phyloP scores from a whole-genome alignment of 2,329 filamentous ascomycete genomes.

The Cladosporium velox region DNA sequence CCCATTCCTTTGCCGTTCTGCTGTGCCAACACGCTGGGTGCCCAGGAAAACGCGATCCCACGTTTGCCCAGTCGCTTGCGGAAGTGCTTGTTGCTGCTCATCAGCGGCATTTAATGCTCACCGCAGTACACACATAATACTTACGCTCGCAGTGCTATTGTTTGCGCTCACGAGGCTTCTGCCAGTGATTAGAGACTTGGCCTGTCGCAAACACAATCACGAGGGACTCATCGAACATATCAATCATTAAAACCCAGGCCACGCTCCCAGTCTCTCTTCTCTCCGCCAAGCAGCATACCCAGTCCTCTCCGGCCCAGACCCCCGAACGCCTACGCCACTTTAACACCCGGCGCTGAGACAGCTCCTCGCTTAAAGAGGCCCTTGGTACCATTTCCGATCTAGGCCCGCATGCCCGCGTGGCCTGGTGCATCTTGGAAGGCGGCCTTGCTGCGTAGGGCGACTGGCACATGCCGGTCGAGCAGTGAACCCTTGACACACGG shows the following conservation, averaged over 20 bases:
- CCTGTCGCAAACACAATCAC: background rate
- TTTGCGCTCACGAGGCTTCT: background rate
- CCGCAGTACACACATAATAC: background rate
- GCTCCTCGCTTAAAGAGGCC: slow-evolving; percentile 5
- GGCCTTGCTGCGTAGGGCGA: slow-evolving; percentile 13
- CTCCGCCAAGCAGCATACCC: background rate
- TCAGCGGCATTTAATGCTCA: slow-evolving; percentile 4
- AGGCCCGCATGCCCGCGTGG: slow-evolving; percentile 9
- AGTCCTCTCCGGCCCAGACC: slow-evolving; percentile 9
- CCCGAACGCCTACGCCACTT: slow-evolving; percentile 5
- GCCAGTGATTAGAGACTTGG: background rate
- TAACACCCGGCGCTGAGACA: slow-evolving; percentile 6
- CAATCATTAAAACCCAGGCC: background rate
- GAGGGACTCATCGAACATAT: background rate
- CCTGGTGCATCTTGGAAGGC: slow-evolving; percentile 11
- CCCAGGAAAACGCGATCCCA: slow-evolving; percentile 1
- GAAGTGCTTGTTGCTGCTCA: slow-evolving; percentile 1
- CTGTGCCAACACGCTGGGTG: slow-evolving; percentile 2
- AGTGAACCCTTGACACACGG: slow-evolving; percentile 10
- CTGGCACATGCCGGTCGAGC: slow-evolving; percentile 15
- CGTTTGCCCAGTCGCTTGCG: slow-evolving; percentile 18
- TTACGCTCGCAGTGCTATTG: background rate
- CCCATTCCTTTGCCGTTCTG: slow-evolving; percentile 2
- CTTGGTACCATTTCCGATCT: slow-evolving; percentile 15
- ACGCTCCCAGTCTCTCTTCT: background rate